These are phyloP conservation scores for Staphylotrichum longicolle DNA, from an alignment of 495 filamentous ascomycete genomes.

Conservation along the genomic window DNA sequence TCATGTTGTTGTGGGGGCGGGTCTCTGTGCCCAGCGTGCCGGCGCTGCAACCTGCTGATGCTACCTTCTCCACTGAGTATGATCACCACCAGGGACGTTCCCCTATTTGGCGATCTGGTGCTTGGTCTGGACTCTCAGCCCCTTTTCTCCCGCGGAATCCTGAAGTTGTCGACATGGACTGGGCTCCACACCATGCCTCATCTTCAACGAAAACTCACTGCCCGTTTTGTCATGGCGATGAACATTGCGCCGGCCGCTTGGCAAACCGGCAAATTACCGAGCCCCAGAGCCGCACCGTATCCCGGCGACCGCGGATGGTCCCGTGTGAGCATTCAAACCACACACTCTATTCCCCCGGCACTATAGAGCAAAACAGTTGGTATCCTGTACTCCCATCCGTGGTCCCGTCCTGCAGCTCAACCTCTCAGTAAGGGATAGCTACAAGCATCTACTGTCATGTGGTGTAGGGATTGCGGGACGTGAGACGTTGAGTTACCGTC, in stretches of 20 bases:
- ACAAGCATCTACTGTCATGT: too few species aligned
- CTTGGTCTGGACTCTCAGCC: neutral
- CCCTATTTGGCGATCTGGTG: neutral
- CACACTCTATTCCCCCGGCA: neutral
- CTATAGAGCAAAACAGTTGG: too few species aligned
- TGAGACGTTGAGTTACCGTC: neutral
- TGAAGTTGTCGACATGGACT: neutral
- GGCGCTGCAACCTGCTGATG: neutral
- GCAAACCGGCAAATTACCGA: conserved; percentile 35
- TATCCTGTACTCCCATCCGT: too few species aligned
- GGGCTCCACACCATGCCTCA: neutral
- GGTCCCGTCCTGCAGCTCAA: too few species aligned
- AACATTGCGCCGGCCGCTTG: conserved; percentile 30
- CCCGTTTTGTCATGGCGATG: conserved; percentile 12
- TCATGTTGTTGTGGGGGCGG: conserved; percentile 15
- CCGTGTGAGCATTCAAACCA: neutral
- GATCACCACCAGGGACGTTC: neutral
- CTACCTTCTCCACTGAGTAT: neutral
- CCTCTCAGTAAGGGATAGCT: too few species aligned
- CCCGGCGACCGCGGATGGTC: conserved; percentile 1
- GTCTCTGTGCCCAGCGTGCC: conserved; percentile 1
- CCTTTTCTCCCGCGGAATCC: neutral
- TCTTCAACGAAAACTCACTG: conserved; percentile 8
- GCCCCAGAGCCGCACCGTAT: conserved; percentile 18
- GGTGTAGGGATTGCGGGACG: too few species aligned